phyloP scores from a whole-genome alignment of 2,329 filamentous ascomycete species.

The Colletotrichum navitas region DNA sequence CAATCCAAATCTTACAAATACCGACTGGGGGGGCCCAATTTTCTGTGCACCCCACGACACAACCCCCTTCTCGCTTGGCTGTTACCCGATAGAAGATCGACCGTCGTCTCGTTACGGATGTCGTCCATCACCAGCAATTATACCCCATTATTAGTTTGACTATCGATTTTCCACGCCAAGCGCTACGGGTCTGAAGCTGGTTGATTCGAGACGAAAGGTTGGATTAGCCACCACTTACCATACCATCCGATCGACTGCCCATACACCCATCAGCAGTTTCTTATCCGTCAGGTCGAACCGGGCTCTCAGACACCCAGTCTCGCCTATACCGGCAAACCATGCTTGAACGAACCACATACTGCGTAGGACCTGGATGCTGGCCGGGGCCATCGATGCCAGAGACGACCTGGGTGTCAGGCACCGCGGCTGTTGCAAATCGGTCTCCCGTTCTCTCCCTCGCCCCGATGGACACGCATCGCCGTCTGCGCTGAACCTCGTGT shows the following conservation, averaged over 20 bases:
- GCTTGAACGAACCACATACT: constrained; percentile 37
- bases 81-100: constrained; percentile 36
- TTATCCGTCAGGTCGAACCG: constrained; percentile 37
- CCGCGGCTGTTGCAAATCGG: constrained; percentile 28
- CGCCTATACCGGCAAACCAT: constrained; percentile 39
- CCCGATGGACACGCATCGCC: constrained; percentile 12
- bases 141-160: constrained; percentile 11
- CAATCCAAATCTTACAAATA: constrained; percentile 31
- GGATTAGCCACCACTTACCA: constrained; percentile 13
- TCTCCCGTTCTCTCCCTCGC: constrained; percentile 4
- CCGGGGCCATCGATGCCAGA: constrained; percentile 34
- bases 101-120: constrained; percentile 40
- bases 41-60: constrained; percentile 32
- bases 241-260: not conserved
- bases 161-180: constrained; percentile 16
- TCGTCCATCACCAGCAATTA: constrained; percentile 20
- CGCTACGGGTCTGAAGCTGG: constrained; percentile 14
- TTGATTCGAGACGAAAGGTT: constrained; percentile 19
- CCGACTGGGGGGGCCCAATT: constrained; percentile 17
- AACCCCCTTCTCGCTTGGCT: constrained; percentile 24
- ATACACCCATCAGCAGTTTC: constrained; percentile 12
- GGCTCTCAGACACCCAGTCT: constrained; percentile 39
- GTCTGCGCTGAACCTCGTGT: constrained; percentile 30
- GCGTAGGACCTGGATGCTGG: constrained; percentile 13
- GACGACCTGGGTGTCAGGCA: constrained; percentile 36